Base-by-base conservation (phyloP, 2,329 filamentous ascomycete genomes). In the Gliomastix tumulicola region DNA sequence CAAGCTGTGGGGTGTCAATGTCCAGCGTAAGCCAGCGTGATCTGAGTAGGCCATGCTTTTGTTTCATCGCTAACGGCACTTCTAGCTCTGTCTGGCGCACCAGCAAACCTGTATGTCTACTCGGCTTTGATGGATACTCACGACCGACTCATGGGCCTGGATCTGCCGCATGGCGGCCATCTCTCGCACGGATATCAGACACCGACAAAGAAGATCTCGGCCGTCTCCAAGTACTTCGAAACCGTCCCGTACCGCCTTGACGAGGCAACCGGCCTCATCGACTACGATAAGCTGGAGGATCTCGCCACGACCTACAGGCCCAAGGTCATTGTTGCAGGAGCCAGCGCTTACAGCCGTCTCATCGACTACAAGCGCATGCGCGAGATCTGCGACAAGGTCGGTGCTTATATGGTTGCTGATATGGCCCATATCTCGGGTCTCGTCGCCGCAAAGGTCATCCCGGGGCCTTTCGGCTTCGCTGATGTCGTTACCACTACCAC, bases 181-280 rank as follows among this genome's bases (percentile, higher is more conserved):
- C 70, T 98, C 52, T 94, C 86, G 32, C 92, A 98, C 65, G 92
- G 92, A 44, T 98, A 98, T 66, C 92, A 98, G 66, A 97, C 87
- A 16, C 88, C 92, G 4, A 82, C 82, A 36, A 88, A 83, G 63
- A 90, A 89, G 76, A 97, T 98, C 59, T 97, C 90, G n/a, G 88
- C 89, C 53, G 82, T 98, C 47, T 97, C 90, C 40, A 97, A 94
- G 59, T 98, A 98, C 69, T 98, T 98, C 60, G 92, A 98, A 69
- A 98, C 92, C 23, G 70, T 98, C 44, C 92, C 92, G 6, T 98
- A 98, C 71, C 82, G 88, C 41, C 76, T 97, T 37, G 79, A 96
- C 66, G 85, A 94, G 56, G 73, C 81, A 44, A 97, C 90, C 6
- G 92, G 92, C 41, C 72, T 90, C 49, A 98, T 98, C 55, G 89